phyloP scores from a whole-genome alignment of 805 yeast genomes.

The Myxozyma lipomycoides region DNA sequence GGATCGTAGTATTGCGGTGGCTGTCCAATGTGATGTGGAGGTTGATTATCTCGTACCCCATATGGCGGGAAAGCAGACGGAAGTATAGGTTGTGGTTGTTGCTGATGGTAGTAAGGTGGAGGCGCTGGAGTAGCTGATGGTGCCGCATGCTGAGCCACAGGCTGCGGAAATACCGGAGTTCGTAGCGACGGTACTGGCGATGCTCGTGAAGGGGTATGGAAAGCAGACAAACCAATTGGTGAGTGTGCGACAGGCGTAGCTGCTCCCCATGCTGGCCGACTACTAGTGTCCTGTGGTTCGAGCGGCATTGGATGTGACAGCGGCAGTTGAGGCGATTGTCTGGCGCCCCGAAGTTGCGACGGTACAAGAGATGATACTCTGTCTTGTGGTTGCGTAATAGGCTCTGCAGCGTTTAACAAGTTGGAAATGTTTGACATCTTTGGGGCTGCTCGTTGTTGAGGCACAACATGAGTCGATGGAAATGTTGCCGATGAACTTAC shows the following conservation, averaged over 20 bases:
- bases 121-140: neutral
- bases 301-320: neutral
- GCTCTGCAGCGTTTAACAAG: constrained; percentile 15
- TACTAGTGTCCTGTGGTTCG: neutral
- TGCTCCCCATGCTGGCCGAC: neutral
- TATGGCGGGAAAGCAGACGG: neutral
- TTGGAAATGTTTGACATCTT: constrained; percentile 18
- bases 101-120: constrained; percentile 3
- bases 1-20: neutral
- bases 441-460: constrained; percentile 11
- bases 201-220: constrained; percentile 1
- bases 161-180: no score
- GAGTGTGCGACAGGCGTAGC: neutral
- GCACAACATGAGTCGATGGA: neutral
- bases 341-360: neutral
- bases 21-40: constrained; percentile 2
- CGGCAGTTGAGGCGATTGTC: neutral
- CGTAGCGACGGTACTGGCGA: constrained; percentile 7
- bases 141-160: neutral
- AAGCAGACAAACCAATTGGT: neutral
- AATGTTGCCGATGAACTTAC: neutral
- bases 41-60: neutral
- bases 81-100: neutral
- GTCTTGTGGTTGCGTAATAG: no score
- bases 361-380: neutral